Evolutionary conservation across 2,329 filamentous ascomycete genomes (phyloP), one percentile per base, ranked within the genome.

Genomic region (Penicillium fuscoglaucum): DNA sequence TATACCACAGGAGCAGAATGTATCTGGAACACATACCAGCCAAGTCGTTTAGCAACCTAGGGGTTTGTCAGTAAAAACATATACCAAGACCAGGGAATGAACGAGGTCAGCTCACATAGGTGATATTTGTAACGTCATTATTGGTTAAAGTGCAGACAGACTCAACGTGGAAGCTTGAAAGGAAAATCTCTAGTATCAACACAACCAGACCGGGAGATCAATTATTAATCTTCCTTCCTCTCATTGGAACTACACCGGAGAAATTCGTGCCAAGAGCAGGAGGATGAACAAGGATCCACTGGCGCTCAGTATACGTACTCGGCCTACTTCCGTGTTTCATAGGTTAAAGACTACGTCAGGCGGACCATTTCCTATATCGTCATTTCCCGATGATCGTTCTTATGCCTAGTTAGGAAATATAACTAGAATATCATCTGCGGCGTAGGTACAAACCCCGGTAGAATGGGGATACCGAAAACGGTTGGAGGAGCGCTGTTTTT

Each of bases 31-130:
- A 57, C 58, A 17, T 21, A 60, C 58, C 58, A 60, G 24, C 58
- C 58, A n/a, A 60, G 26, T 35, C 58, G 44, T 57, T 60, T 60
- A 2, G 44, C 45, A 45, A 60, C 49, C 58, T 60, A 41, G 39
- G 29, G 29, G 12, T 1, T 2, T n/a, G 21, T 53, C 4, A 53
- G 51, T 28, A n/a, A 28, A 45, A 13, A 4, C 1, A 15, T 37
- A 37, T 17, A 37, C 2, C 7, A 53, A 7, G 7, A 3, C 10
- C 3, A 33, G 17, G 15, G 17, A 52, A 26, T 21, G 28, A 24
- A 43, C 17, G 28, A 52, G n/a, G 8, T 13, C 17, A 31, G 17
- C 46, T 49, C n/a, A 59, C 55, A 49, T 43, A 29, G 12, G 4
- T 17, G 1, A 55, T 4, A 39, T 44, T 21, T 6, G 44, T 43